Conservation (phyloP, 225 moss, liverwort and hornwort genomes). For the Bryum argenteum region DNA sequence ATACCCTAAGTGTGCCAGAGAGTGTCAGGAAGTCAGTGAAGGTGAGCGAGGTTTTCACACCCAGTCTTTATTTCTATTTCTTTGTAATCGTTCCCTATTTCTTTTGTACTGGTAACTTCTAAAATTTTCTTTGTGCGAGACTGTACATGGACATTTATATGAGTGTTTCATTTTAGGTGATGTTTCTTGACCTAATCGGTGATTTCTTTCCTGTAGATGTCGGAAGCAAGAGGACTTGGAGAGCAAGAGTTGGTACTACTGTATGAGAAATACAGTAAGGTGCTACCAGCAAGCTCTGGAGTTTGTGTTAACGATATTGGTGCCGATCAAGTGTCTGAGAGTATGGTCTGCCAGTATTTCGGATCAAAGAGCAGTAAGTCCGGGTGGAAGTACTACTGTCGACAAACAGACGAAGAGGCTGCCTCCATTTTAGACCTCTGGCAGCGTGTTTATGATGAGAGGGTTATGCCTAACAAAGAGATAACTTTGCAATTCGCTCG, state of each 20-base stretch:
- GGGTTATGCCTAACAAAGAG: background rate
- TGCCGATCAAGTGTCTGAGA: background rate
- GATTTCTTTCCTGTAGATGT: no score
- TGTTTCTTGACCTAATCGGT: no score
- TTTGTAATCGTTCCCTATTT: no score
- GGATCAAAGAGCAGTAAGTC: background rate
- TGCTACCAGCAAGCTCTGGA: no score
- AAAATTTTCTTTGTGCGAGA: no score
- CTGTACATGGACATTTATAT: no score
- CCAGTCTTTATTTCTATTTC: no score
- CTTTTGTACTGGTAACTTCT: no score
- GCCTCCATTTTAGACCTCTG: background rate
- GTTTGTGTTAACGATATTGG: background rate
- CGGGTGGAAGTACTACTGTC: background rate
- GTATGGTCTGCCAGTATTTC: background rate
- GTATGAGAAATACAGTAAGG: background rate
- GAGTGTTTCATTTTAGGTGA: no score
- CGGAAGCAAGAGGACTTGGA: background rate
- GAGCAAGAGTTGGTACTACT: background rate
- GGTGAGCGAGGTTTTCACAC: no score
- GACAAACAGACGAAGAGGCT: background rate
- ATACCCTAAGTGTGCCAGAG: no score
- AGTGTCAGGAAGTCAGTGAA: no score
- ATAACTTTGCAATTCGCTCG: background rate
- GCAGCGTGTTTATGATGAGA: background rate